Evolutionary conservation across 1,284 basidiomycete genomes (phyloP).

Genomic region (Phlebopus sp.): DNA sequence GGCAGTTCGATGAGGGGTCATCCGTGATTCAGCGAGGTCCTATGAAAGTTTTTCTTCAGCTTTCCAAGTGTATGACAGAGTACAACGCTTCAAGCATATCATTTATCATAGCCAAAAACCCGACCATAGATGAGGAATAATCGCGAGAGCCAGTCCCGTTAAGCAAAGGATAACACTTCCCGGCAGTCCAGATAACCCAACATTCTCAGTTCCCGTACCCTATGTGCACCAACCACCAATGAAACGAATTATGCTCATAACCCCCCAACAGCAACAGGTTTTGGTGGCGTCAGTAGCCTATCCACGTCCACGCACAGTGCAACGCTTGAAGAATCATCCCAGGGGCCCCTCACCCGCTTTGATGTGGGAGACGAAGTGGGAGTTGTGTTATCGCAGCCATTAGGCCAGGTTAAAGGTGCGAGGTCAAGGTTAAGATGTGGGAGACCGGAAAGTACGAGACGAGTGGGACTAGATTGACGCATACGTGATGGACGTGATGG

Average conservation of each 20-base stretch:
- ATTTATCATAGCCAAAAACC: no score
- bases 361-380: slow-evolving; percentile 18
- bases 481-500: slow-evolving; percentile 24
- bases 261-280: slow-evolving; percentile 41
- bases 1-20: no score
- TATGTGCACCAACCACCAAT: no score
- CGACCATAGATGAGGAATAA: no score
- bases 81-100: no score
- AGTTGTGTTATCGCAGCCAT: slow-evolving; percentile 8
- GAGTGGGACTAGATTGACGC: slow-evolving; percentile 6
- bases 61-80: no score
- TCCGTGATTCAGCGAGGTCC: no score
- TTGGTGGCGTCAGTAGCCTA: slow-evolving; percentile 42
- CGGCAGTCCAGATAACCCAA: no score
- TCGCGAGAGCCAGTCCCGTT: no score
- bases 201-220: no score
- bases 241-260: slow-evolving; percentile 10
- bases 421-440: slow-evolving; percentile 15
- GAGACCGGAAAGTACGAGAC: slow-evolving; percentile 13
- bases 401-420: slow-evolving; percentile 19
- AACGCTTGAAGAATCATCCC: slow-evolving; percentile 54
- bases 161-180: no score
- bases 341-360: slow-evolving; percentile 44
- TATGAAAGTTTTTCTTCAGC: no score
- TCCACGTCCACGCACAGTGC: slow-evolving; percentile 44